Conservation (phyloP, 352 stramenopile species). For the Albugo candida region DNA sequence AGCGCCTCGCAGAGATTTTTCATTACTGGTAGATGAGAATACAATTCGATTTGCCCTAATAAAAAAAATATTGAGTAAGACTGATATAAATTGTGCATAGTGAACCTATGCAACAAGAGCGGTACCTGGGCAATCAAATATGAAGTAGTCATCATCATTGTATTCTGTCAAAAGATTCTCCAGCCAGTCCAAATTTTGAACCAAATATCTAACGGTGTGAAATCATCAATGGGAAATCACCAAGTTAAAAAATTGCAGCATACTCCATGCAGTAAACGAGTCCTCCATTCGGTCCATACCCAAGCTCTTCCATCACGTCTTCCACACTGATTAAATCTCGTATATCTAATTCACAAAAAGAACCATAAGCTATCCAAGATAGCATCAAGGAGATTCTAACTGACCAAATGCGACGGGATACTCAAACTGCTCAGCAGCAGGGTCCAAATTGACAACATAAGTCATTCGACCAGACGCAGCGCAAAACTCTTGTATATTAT, state of each 20-base stretch:
- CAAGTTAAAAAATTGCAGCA: slow-evolving; percentile 7
- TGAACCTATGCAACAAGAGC: slow-evolving; percentile 1
- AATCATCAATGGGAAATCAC: neutral
- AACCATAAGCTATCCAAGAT: neutral
- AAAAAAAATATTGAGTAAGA: slow-evolving; percentile 1
- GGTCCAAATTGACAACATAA: slow-evolving; percentile 95
- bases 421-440: slow-evolving; percentile 81
- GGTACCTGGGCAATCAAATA: slow-evolving; percentile 96
- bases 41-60: slow-evolving; percentile 84
- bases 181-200: slow-evolving; percentile 92
- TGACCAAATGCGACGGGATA: slow-evolving; percentile 79
- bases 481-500: slow-evolving; percentile 86
- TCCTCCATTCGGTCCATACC: slow-evolving; percentile 94
- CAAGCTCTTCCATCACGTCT: slow-evolving; percentile 94
- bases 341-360: slow-evolving; percentile 42
- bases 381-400: slow-evolving; percentile 8
- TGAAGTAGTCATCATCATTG: slow-evolving; percentile 90
- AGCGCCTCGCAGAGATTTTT: slow-evolving; percentile 71
- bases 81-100: neutral
- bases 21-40: slow-evolving; percentile 82
- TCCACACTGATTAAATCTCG: slow-evolving; percentile 90
- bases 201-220: slow-evolving; percentile 33
- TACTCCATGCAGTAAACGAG: slow-evolving; percentile 99
- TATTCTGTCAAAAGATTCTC: slow-evolving; percentile 82
- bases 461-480: slow-evolving; percentile 67